A percentile compares a stretch with the other conserved stretches of the same genome.
phyloP scores from a whole-genome alignment of 352 stramenopile genomes.

The Globisporangium abappressorium region DNA sequence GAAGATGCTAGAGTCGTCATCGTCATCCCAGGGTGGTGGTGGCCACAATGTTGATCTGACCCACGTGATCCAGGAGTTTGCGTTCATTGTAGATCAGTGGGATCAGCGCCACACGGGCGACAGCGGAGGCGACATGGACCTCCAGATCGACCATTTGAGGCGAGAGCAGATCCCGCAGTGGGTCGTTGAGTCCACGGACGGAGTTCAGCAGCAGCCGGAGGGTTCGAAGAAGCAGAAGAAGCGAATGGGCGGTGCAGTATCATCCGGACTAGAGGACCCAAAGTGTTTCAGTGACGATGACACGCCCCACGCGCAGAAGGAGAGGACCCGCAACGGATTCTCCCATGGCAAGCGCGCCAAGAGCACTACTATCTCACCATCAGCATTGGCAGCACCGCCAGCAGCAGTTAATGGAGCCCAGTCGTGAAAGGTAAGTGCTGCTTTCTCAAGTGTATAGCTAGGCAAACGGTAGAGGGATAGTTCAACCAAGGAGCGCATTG shows the following conservation, averaged over 20 bases:
- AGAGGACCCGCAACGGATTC: slow-evolving; percentile 1
- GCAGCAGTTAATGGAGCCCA: neutral
- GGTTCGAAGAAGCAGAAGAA: slow-evolving; percentile 17
- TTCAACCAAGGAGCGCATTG: neutral
- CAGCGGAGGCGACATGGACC: slow-evolving; percentile 48
- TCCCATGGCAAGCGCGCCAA: slow-evolving; percentile 12
- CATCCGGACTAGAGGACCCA: slow-evolving; percentile 6
- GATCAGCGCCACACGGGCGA: slow-evolving; percentile 47
- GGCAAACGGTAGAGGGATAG: neutral
- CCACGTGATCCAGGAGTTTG: slow-evolving; percentile 72
- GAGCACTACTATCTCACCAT: neutral
- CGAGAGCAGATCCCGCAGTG: slow-evolving; percentile 54
- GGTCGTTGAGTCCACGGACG: slow-evolving; percentile 46
- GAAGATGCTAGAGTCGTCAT: neutral
- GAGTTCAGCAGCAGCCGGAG: neutral
- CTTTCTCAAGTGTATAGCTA: slow-evolving; percentile 3
- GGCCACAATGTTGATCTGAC: slow-evolving; percentile 65
- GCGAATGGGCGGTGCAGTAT: neutral
- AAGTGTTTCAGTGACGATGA: slow-evolving; percentile 30
- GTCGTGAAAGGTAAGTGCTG: slow-evolving; percentile 4
- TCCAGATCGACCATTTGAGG: slow-evolving; percentile 73
- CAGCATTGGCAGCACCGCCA: neutral
- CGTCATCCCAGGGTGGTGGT: neutral
- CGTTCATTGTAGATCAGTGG: slow-evolving; percentile 74
- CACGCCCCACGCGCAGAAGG: slow-evolving; percentile 26